A percentile compares a stretch with the other conserved stretches of the same genome.
These are phyloP conservation scores for Chaetomium sp. DNA, from an alignment of 2,329 filamentous ascomycete species.

Conservation along the genomic window DNA sequence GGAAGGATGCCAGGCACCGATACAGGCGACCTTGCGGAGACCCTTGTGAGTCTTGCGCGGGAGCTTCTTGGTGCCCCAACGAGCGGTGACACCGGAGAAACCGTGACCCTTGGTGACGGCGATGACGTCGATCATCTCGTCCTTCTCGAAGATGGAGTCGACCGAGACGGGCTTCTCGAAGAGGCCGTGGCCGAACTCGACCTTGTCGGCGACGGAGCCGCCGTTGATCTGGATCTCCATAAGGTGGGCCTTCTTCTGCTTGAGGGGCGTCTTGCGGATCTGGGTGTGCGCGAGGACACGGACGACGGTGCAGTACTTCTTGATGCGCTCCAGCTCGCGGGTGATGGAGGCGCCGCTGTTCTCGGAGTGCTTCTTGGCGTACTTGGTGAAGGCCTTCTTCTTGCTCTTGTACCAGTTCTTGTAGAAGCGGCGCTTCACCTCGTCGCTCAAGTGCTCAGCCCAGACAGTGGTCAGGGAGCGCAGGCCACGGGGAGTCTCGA, in stretches of 20 bases:
- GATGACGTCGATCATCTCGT: constrained; percentile 99
- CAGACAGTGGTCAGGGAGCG: constrained; percentile 99
- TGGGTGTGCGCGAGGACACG: constrained; percentile 99
- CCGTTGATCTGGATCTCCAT: constrained; percentile 99
- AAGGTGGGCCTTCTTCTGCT: constrained; percentile 99
- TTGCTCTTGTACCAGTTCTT: constrained; percentile 99
- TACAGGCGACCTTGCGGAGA: constrained; percentile 99
- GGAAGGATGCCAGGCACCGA: constrained; percentile 99
- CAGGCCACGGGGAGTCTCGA: constrained; percentile 98
- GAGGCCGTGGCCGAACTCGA: constrained; percentile 89
- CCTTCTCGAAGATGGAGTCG: constrained; percentile 95
- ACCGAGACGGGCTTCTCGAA: constrained; percentile 99
- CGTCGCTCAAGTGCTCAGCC: constrained; percentile 98
- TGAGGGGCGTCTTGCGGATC: constrained; percentile 98
- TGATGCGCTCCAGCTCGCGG: constrained; percentile 98
- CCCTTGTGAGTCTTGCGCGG: constrained; percentile 99
- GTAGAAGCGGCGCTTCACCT: constrained; percentile 99
- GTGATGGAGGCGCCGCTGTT: constrained; percentile 85
- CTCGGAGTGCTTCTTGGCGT: constrained; percentile 99
- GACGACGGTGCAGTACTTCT: constrained; percentile 99
- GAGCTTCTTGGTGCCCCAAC: constrained; percentile 99
- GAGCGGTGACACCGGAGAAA: constrained; percentile 93
- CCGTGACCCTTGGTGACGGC: constrained; percentile 99
- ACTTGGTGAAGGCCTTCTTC: constrained; percentile 99
- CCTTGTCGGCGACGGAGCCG: constrained; percentile 93